Evolutionary conservation across 345 rosid genomes (phyloP).

Genomic region (Gossypium stocksii): DNA sequence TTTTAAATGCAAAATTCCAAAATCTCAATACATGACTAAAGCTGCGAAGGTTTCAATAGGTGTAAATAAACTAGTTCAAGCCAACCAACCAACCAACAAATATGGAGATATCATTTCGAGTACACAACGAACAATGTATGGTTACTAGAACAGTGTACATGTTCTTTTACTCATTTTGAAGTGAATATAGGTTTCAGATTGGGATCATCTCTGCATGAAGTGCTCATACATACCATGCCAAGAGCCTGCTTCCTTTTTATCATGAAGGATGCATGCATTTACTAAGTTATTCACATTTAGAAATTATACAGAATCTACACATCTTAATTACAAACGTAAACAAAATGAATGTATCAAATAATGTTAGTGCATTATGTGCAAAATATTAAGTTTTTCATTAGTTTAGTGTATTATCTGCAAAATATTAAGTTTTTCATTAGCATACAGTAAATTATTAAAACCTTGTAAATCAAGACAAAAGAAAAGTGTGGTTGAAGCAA

Average conservation of each 20-base stretch:
- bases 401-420: background rate
- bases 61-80: conserved; percentile 1
- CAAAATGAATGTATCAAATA: background rate
- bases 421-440: background rate
- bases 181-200: background rate
- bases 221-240: background rate
- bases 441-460: too few relatives aligned
- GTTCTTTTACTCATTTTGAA: background rate
- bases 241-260: background rate
- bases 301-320: background rate
- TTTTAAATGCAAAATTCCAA: background rate
- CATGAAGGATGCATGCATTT: background rate
- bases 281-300: background rate
- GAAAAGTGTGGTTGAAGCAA: background rate
- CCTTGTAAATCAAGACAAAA: background rate
- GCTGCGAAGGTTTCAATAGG: background rate
- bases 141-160: background rate
- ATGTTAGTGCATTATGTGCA: background rate
- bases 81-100: background rate
- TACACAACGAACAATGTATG: background rate
- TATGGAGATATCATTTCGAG: background rate
- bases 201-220: background rate
- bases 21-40: background rate
- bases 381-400: background rate
- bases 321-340: background rate